Evolutionary conservation across 306 rosid species (phyloP).

Genomic region (Quercus dentata): DNA sequence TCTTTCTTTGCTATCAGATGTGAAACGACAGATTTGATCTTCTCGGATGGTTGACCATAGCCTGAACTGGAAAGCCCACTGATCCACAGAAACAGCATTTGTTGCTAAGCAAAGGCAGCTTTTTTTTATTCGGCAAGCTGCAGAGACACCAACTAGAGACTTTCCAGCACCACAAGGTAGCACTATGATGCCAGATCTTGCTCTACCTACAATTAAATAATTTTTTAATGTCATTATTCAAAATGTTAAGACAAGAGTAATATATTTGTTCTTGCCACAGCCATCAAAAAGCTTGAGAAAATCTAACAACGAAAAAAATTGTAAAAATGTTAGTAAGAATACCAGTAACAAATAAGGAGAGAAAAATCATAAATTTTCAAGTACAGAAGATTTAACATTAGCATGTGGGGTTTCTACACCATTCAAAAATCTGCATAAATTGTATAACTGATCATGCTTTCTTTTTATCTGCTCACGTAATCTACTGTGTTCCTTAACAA

Average conservation of each 20-base stretch:
- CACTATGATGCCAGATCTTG: constrained; percentile 97
- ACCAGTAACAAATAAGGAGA: neutral
- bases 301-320: neutral
- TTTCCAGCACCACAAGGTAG: constrained; percentile 98
- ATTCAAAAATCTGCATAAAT: neutral
- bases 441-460: neutral
- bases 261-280: neutral
- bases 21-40: constrained; percentile 93
- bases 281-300: neutral
- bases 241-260: neutral
- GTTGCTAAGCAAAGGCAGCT: constrained; percentile 98
- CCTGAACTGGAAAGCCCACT: constrained; percentile 98
- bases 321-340: neutral
- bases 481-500: neutral
- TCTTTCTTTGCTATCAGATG: constrained; percentile 95
- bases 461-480: neutral
- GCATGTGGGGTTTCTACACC: neutral
- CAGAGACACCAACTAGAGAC: constrained; percentile 98
- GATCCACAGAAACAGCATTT: constrained; percentile 97
- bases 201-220: constrained; percentile 65
- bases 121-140: constrained; percentile 85
- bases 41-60: constrained; percentile 96
- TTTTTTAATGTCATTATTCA: constrained; percentile 1
- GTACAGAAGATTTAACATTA: neutral
- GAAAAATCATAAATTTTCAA: neutral